Base-by-base conservation (phyloP, 1,284 basidiomycete genomes). In the Rhodotorula mucilaginosa region DNA sequence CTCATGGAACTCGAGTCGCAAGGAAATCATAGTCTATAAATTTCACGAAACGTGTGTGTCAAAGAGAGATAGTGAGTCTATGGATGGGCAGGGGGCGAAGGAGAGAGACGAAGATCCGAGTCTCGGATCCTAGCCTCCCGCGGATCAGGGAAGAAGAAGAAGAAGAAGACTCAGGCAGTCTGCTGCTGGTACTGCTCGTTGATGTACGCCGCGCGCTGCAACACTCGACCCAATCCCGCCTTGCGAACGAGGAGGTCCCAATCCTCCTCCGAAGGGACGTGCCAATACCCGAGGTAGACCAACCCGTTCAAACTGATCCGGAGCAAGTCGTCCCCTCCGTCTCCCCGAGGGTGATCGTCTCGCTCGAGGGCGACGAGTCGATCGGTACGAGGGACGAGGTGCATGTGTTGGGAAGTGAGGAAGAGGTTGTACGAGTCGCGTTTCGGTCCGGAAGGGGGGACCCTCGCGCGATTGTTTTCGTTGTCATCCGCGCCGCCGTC, bases 361-460 rank as follows among this genome's bases (percentile, higher is more conserved):
- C 71, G 58, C 7, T 47, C 29, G 29, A 73, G 49, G 5, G 29
- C 2, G 12, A 65, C 60, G 23, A 70, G 39, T 3, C 71, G 66
- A 10, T 59, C 44, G 19, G 52, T 68, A 3, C 72, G 67, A 8
- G 72, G 72, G 23, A 59, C 52, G 51, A 73, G 60, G 58, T 66
- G 65, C 64, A 73, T 46, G 54, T 61, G 56, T 12, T 10, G 7
- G 0, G 44, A 26, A 3, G 72, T 73, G 5, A 73, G 51, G 54
- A 71, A 70, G 19, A 73, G 23, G 58, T 73, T 73, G 69, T 73
- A 65, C 46, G 51, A 58, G 3, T 59, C 47, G 29, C 68, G 49
- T 54, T 70, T 63, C 8, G 46, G 65, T 18, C 69, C 64, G 13
- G 58, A n/a, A 4, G 61, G 54, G 5, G 70, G 65, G 7, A 65